phyloP scores from a whole-genome alignment of 306 rosid genomes.

The Lotus japonicus region DNA sequence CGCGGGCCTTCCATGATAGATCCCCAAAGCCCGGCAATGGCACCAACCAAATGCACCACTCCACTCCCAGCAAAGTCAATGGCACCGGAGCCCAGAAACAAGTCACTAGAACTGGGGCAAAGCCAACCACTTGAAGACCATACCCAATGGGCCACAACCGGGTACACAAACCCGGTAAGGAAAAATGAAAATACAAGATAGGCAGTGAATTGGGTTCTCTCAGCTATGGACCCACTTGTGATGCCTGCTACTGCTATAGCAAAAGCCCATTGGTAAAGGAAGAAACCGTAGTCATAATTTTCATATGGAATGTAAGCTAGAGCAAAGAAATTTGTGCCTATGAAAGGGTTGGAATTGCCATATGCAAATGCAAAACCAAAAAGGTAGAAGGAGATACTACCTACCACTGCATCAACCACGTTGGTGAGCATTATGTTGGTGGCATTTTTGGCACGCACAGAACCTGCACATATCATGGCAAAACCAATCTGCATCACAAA shows the following conservation, averaged over 20 bases:
- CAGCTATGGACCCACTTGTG: slow-evolving; percentile 74
- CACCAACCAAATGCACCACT: slow-evolving; percentile 77
- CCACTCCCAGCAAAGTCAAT: slow-evolving; percentile 84
- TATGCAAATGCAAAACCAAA: slow-evolving; percentile 79
- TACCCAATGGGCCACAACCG: slow-evolving; percentile 67
- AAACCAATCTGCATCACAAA: slow-evolving; percentile 77
- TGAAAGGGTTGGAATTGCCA: slow-evolving; percentile 66
- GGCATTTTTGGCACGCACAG: slow-evolving; percentile 77
- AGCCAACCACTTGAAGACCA: slow-evolving; percentile 79
- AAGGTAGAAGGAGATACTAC: slow-evolving; percentile 73
- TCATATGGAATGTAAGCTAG: slow-evolving; percentile 35
- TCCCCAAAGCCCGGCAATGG: slow-evolving; percentile 68
- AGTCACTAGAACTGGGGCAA: slow-evolving; percentile 30
- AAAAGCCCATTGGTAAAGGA: slow-evolving; percentile 77
- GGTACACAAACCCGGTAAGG: slow-evolving; percentile 68
- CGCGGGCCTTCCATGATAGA: slow-evolving; percentile 65
- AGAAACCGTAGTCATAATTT: slow-evolving; percentile 58
- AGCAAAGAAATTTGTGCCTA: slow-evolving; percentile 57
- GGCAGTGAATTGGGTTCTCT: slow-evolving; percentile 64
- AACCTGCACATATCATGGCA: slow-evolving; percentile 86
- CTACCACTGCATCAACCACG: slow-evolving; percentile 70
- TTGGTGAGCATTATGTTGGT: slow-evolving; percentile 78
- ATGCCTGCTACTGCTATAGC: slow-evolving; percentile 77
- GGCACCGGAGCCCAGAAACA: slow-evolving; percentile 58
- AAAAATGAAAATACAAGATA: slow-evolving; percentile 63